Base-by-base conservation (phyloP, 768 basidiomycete species). In the Agaricus subrufescens region DNA sequence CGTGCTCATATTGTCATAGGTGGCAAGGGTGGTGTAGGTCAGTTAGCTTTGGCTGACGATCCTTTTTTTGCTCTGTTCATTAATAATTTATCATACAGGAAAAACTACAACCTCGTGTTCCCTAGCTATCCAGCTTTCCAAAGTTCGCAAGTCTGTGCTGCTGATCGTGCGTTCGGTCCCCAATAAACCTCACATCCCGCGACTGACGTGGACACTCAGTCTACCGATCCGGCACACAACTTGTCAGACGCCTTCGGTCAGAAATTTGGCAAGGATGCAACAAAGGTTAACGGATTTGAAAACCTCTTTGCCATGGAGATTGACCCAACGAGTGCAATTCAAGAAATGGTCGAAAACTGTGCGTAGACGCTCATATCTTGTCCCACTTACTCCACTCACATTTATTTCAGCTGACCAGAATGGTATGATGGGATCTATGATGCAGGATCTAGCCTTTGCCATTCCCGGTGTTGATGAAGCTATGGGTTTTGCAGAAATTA, bases 291-390 rank as follows among this genome's bases (percentile, higher is more conserved):
- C 65, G 97, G 97, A 8, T 98, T 98, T 64, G 85, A 91, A 58
- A 99, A 99, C 74, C 82, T 99, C 44, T 96, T 72, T 66, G 97
- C 97, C 3, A 99, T 99, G 97, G 97, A 99, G 73, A 99, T 99
- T 69, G 97, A 99, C 73, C 97, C 97, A 7, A 96, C 91, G 46
- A 94, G 94, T 64, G 87, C 94, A 27, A 91, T 99, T 61, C 96
- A 98, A 71, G 96, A 98, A 75, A 98, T 99, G 96, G 91, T 98
- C 37, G 97, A 99, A 65, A 87, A 91, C 67, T 95, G 95, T 97
- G 64, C 50, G 84, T 54, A 39, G 23, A 56, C 49, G 52, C 40
- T 49, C 46, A 25, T 40, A 25, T 27, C 26, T 19, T 52, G 40
- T 43, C 34, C 46, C 11, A 29, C 42, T 26, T 50, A 52, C 37